Percentiles rank a stretch among this genome's conserved stretches.
phyloP scores from a whole-genome alignment of 768 basidiomycete genomes.

The Filobasidium floriforme region DNA sequence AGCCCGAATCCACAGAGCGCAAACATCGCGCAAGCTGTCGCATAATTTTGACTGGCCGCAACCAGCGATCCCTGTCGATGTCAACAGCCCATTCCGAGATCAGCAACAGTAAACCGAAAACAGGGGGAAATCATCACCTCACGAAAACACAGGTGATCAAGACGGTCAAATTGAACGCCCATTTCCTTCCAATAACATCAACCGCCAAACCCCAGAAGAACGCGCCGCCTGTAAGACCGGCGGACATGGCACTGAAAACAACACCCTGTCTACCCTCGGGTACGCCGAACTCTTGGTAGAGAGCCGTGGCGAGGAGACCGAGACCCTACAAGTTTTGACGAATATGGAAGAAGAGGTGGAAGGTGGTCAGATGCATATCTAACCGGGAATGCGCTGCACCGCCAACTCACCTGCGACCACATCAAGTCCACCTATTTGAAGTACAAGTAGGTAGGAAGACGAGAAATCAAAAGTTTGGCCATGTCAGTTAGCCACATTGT shows the following conservation, averaged over 20 bases:
- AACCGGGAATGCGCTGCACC: no score
- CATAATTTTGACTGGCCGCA: constrained; percentile 46
- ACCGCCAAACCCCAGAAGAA: constrained; percentile 22
- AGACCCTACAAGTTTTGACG: constrained; percentile 21
- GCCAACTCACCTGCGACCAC: constrained; percentile 32
- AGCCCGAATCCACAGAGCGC: constrained; percentile 27
- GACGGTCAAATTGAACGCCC: constrained; percentile 48
- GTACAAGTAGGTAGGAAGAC: no score
- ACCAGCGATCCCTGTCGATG: constrained; percentile 22
- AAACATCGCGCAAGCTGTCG: constrained; percentile 44
- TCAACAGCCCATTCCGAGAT: not conserved
- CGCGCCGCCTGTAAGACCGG: constrained; percentile 26
- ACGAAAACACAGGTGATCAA: constrained; percentile 46
- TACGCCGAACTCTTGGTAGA: constrained; percentile 28
- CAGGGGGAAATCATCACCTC: not conserved
- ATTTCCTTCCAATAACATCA: constrained; percentile 42
- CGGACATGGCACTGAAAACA: constrained; percentile 43
- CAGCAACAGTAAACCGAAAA: not conserved
- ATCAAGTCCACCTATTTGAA: constrained; percentile 45
- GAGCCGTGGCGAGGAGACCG: constrained; percentile 36
- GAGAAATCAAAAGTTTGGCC: no score
- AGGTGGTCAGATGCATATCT: no score
- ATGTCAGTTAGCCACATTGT: no score
- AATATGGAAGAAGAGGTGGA: no score
- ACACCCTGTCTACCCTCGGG: constrained; percentile 27